Conservation (phyloP, 345 rosid genomes). For the Rhodomyrtus tomentosa region DNA sequence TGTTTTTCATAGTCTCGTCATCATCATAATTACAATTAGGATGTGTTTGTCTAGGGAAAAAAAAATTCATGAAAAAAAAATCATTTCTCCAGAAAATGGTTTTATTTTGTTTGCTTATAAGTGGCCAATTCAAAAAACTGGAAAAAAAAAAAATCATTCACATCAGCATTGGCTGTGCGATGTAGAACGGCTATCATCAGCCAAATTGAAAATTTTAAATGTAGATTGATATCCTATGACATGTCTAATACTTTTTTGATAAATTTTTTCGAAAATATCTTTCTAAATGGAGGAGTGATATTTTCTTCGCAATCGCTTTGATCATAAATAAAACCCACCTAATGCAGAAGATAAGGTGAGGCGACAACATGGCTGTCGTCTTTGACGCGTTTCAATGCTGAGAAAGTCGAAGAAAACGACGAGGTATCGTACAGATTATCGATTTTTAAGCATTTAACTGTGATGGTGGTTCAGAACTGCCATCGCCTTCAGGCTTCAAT, state of each 20-base stretch:
- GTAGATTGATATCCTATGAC: accelerated
- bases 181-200: too few species aligned
- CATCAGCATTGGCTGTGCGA: too few species aligned
- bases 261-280: neutral
- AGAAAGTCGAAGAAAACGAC: neutral
- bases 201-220: neutral
- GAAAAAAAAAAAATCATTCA: too few species aligned
- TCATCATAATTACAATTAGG: neutral
- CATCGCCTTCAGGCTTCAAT: neutral
- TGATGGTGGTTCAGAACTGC: neutral
- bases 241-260: accelerated
- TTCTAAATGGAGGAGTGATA: neutral
- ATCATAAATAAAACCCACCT: neutral
- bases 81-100: too few species aligned
- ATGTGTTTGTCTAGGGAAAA: too few species aligned
- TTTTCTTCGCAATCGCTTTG: neutral
- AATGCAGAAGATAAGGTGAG: neutral
- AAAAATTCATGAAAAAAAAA: too few species aligned
- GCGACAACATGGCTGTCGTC: neutral
- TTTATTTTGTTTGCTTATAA: too few species aligned
- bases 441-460: neutral
- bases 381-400: neutral
- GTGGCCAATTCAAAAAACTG: too few species aligned
- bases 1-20: neutral
- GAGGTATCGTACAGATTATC: neutral